Base-by-base conservation (phyloP, 495 filamentous ascomycete species). In the Tuber magnatum region DNA sequence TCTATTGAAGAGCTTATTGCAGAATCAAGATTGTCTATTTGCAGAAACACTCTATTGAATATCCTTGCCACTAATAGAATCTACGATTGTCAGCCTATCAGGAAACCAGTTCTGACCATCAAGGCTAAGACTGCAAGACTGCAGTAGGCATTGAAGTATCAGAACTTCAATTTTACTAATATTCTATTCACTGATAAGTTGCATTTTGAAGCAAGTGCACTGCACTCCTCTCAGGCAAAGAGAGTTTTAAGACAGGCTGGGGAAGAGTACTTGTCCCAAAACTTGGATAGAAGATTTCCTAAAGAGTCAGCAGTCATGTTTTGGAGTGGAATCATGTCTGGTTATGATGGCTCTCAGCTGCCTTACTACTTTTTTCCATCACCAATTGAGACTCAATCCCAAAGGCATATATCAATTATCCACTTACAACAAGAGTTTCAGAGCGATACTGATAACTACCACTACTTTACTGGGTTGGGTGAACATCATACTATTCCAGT, bases 401-500 rank as follows among this genome's bases (percentile, higher is more conserved):
- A 46, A 72, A 20, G 44, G 44, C 44, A 22, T 1, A 6, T 3
- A 20, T 46, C 32, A 72, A 16, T 28, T 4, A 35, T 72, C 40
- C 32, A 38, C 32, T 35, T 72, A 16, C 40, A 72, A 32, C 41
- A 46, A 44, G 41, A 46, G 51, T 72, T 16, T 43, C 43, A 41
- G 43, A 42, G 38, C 18, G 70, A 43, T 16, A 46, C 18, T 18
- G 32, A 72, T 72, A 41, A 46, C 51, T 32, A 48, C 38, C 8
- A 76, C 56, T 18, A 71, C 74, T 78, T 73, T 61, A 38, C 76
- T 74, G 16, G 20, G 28, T 20, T 70, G 70, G 28, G 46, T 46
- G 72, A 28, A 77, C 39, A 71, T 73, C 48, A 20, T 46, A 32
- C 24, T 70, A 28, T 48, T 74, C 73, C 28, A 71, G 24, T 48